Percentiles rank a stretch among this genome's conserved stretches.
phyloP scores from a whole-genome alignment of 768 basidiomycete genomes.

The Epithele typhae region DNA sequence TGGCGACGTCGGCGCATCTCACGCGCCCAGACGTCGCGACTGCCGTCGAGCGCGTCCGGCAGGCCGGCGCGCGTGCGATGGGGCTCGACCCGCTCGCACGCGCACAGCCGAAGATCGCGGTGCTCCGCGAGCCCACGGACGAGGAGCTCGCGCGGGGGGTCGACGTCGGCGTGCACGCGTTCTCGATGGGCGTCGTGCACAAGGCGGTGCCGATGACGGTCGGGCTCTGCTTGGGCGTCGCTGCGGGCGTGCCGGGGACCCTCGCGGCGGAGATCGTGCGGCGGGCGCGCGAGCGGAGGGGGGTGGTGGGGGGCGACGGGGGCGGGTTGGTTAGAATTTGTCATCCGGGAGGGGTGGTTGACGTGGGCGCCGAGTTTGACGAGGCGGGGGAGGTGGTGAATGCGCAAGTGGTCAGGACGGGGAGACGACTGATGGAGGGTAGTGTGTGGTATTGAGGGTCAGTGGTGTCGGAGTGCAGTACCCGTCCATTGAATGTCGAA shows the following conservation, averaged over 20 bases:
- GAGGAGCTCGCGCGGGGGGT: conserved; percentile 20
- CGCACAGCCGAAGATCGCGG: conserved; percentile 69
- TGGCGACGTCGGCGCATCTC: conserved; percentile 7
- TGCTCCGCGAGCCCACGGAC: conserved; percentile 38
- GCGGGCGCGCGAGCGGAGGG: conserved; percentile 1
- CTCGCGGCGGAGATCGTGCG: conserved; percentile 47
- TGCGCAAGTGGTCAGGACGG: conserved; percentile 65
- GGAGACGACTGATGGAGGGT: conserved; percentile 68
- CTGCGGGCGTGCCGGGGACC: conserved; percentile 49
- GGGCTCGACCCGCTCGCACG: conserved; percentile 57
- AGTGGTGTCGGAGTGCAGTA: no score
- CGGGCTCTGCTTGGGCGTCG: conserved; percentile 64
- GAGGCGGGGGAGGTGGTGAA: conserved; percentile 44
- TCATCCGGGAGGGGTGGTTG: conserved; percentile 65
- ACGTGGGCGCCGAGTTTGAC: conserved; percentile 56
- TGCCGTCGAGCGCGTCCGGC: conserved; percentile 50
- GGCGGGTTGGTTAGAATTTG: conserved; percentile 41
- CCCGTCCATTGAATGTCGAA: not conserved
- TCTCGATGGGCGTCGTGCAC: conserved; percentile 70
- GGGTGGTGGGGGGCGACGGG: not conserved
- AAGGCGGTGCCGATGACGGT: conserved; percentile 74
- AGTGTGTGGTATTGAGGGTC: conserved; percentile 56
- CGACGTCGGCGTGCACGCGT: conserved; percentile 53
- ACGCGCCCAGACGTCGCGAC: conserved; percentile 14
- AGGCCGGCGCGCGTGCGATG: conserved; percentile 54